Percentiles rank a stretch among this genome's conserved stretches.
Conservation (phyloP, 495 filamentous ascomycete genomes). For the Penicilliopsis zonata region DNA sequence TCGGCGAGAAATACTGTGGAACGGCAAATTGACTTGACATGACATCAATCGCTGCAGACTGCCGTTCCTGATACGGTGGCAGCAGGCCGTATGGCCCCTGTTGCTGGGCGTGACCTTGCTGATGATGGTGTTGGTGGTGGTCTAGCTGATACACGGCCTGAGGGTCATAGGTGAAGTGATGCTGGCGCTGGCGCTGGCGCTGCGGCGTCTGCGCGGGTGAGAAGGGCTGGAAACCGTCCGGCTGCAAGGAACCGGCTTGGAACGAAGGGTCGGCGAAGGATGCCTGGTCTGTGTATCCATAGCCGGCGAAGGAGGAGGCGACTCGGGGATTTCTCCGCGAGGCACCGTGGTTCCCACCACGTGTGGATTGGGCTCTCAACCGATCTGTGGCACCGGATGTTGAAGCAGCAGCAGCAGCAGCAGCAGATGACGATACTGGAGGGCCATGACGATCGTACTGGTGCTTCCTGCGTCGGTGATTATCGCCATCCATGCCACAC, state of each 20-base stretch:
- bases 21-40: slow-evolving; percentile 57
- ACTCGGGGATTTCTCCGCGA: slow-evolving; percentile 19
- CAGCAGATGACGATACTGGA: no score
- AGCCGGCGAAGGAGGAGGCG: slow-evolving; percentile 25
- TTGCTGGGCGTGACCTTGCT: slow-evolving; percentile 45
- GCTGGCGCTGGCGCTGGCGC: slow-evolving; percentile 10
- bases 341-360: slow-evolving; percentile 24
- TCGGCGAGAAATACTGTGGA: slow-evolving; percentile 65
- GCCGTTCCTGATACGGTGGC: slow-evolving; percentile 67
- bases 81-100: slow-evolving; percentile 64
- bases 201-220: slow-evolving; percentile 17
- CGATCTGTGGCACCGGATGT: slow-evolving; percentile 17
- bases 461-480: slow-evolving; percentile 48
- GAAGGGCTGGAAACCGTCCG: slow-evolving; percentile 26
- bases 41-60: slow-evolving; percentile 70
- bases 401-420: slow-evolving; percentile 10
- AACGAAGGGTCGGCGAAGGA: slow-evolving; percentile 14
- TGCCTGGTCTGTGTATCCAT: slow-evolving; percentile 29
- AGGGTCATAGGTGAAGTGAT: slow-evolving; percentile 43
- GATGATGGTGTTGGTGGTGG: no score
- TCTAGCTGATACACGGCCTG: slow-evolving; percentile 72
- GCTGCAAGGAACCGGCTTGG: slow-evolving; percentile 27
- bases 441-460: no score
- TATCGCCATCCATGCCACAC: slow-evolving; percentile 60
- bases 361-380: slow-evolving; percentile 22